Percentiles rank a stretch among this genome's conserved stretches.
These are phyloP conservation scores for Neopestalotiopsis sp. DNA, from an alignment of 2,329 filamentous ascomycete species.

Conservation along the genomic window DNA sequence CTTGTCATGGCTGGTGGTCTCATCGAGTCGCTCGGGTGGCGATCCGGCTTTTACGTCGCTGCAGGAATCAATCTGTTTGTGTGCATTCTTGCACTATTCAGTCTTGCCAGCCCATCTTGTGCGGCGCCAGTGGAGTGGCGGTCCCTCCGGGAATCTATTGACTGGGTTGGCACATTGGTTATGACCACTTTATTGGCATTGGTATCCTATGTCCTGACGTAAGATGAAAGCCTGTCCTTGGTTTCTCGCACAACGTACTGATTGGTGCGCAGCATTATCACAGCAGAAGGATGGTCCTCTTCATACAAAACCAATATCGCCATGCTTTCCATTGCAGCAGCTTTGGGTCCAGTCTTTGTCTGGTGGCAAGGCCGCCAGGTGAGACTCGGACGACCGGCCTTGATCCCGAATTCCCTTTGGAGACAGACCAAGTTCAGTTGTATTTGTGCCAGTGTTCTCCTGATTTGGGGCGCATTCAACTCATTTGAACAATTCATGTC, in stretches of 20 bases:
- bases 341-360: background rate
- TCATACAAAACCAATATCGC: background rate
- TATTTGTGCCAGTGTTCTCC: background rate
- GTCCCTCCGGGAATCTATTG: background rate
- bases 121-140: background rate
- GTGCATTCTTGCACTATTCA: background rate
- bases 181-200: background rate
- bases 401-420: conserved; percentile 5
- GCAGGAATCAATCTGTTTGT: background rate
- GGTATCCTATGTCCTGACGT: background rate
- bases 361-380: background rate
- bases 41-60: background rate
- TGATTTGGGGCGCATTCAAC: background rate
- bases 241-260: background rate
- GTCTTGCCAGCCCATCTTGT: background rate
- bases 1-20: background rate
- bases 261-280: background rate
- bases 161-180: background rate
- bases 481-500: background rate
- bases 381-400: background rate
- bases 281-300: background rate
- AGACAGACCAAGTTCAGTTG: background rate
- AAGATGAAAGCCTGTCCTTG: background rate
- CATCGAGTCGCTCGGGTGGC: background rate
- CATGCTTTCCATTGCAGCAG: background rate